Conservation (phyloP, 2,329 filamentous ascomycete species). For the Colletotrichum kahawae region DNA sequence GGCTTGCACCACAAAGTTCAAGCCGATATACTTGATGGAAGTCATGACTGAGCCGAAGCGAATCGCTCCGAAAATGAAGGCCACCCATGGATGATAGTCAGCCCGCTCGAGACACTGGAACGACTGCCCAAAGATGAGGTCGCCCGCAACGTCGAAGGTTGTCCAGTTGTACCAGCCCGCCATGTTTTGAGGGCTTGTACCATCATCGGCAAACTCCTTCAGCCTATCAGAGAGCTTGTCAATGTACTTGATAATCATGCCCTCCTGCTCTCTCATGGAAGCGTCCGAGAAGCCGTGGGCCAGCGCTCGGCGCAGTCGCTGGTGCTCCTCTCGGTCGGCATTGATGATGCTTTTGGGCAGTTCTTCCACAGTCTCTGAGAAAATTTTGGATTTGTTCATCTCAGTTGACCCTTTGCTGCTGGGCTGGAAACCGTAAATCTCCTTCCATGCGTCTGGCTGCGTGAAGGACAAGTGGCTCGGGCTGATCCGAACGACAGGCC, state of each 20-base stretch:
- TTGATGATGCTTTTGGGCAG: background rate
- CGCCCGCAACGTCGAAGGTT: constrained; percentile 24
- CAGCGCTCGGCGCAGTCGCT: constrained; percentile 27
- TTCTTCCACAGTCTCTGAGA: background rate
- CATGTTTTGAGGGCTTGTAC: background rate
- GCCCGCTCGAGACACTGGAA: constrained; percentile 29
- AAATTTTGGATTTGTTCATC: background rate
- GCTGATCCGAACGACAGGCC: constrained; percentile 41
- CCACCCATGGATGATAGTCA: constrained; percentile 31
- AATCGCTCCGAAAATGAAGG: constrained; percentile 23
- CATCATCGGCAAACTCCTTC: background rate
- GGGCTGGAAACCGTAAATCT: constrained; percentile 39
- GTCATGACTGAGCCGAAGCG: background rate
- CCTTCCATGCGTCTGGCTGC: constrained; percentile 38
- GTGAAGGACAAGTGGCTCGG: constrained; percentile 45
- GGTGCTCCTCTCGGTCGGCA: constrained; percentile 22
- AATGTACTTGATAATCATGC: constrained; percentile 30
- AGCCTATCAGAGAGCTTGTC: constrained; percentile 23
- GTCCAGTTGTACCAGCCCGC: constrained; percentile 12
- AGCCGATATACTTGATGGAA: background rate
- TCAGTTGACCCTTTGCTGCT: background rate
- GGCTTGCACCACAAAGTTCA: background rate
- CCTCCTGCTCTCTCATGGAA: constrained; percentile 34
- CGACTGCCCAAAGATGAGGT: constrained; percentile 32
- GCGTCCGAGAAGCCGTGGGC: constrained; percentile 33